phyloP scores from a whole-genome alignment of 305 asterid species.

The Ajuga reptans region DNA sequence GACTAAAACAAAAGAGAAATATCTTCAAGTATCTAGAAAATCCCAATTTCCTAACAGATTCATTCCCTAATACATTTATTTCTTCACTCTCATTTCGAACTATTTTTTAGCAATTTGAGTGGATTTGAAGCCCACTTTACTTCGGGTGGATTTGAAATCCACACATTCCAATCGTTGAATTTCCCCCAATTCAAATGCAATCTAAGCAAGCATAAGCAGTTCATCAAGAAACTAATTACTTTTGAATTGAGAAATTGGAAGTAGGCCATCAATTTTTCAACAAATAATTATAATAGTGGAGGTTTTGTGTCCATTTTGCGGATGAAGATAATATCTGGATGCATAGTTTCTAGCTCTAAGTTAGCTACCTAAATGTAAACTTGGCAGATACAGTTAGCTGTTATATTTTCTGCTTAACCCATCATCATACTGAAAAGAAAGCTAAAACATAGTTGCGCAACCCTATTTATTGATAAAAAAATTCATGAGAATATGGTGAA shows the following conservation, averaged over 20 bases:
- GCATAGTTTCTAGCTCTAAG: neutral
- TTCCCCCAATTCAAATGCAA: neutral
- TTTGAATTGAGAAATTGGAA: slow-evolving; percentile 2
- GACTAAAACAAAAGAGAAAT: too few species aligned
- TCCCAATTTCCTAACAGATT: neutral
- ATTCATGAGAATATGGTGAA: neutral
- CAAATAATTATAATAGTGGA: neutral
- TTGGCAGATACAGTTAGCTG: neutral
- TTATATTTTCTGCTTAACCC: neutral
- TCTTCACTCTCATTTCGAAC: neutral
- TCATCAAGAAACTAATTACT: slow-evolving; percentile 5
- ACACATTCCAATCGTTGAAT: neutral
- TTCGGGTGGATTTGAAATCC: neutral
- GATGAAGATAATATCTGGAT: neutral
- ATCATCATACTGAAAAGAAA: neutral
- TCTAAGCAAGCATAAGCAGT: neutral
- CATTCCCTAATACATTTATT: neutral
- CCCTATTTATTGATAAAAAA: neutral
- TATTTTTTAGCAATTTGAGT: neutral
- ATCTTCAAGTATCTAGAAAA: too few species aligned
- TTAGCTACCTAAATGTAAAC: neutral
- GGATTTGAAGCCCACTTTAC: neutral
- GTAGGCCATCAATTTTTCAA: neutral
- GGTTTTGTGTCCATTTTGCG: neutral
- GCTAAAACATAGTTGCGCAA: neutral